Evolutionary conservation across 169 alveolate genomes (phyloP).

Genomic region (Cryptosporidium meleagridis): DNA sequence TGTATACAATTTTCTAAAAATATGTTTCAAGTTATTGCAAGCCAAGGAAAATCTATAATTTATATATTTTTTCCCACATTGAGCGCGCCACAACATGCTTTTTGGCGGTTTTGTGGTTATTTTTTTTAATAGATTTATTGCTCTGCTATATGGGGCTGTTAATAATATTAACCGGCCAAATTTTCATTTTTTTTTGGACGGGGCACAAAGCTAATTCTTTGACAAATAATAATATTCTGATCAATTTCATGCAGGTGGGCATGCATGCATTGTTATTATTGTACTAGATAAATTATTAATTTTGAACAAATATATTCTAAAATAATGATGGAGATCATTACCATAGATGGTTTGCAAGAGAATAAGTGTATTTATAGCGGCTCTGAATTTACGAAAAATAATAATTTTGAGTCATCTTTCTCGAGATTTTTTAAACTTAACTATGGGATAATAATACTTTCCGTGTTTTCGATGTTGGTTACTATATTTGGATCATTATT

Average conservation of each 20-base stretch:
- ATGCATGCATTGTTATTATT: background rate
- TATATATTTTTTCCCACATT: background rate
- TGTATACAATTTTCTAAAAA: background rate
- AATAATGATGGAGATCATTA: background rate
- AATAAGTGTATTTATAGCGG: background rate
- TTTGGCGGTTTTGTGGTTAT: background rate
- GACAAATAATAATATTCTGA: too few species aligned
- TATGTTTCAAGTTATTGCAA: background rate
- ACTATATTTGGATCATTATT: background rate
- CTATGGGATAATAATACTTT: background rate
- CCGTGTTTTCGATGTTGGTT: background rate
- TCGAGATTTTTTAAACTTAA: background rate
- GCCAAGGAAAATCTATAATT: background rate
- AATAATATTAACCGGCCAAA: too few species aligned
- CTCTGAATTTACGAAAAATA: background rate
- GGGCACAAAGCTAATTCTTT: too few species aligned
- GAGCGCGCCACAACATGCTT: background rate
- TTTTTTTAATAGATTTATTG: background rate
- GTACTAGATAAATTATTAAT: background rate
- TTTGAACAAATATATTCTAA: background rate
- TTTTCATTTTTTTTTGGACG: too few species aligned
- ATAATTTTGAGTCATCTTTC: background rate
- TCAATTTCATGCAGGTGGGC: background rate
- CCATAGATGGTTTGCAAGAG: background rate
- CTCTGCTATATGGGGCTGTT: background rate